Evolutionary conservation across 257 asterid genomes (phyloP).

Genomic region (Anisodus acutangulus): DNA sequence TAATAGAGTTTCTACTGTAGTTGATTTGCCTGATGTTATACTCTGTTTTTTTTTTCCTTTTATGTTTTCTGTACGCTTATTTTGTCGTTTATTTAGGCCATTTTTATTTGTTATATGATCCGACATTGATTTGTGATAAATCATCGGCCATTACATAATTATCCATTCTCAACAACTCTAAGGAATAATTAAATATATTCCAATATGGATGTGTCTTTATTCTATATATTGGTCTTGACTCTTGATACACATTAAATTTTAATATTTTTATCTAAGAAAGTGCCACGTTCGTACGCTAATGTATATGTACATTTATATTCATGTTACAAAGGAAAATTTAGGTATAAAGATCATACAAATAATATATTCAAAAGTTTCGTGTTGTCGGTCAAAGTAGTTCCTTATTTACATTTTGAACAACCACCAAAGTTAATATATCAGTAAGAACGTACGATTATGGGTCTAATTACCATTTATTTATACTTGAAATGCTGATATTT

Average conservation of each 20-base stretch:
- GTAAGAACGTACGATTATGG: neutral
- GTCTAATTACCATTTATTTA: neutral
- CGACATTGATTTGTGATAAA: neutral
- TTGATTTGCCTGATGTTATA: constrained; percentile 16
- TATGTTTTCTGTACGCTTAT: neutral
- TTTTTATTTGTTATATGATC: constrained; percentile 13
- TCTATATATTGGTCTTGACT: neutral
- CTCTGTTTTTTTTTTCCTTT: neutral
- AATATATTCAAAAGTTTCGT: neutral
- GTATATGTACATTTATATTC: neutral
- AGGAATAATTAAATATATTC: neutral
- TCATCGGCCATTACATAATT: neutral
- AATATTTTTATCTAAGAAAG: neutral
- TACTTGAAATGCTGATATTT: neutral
- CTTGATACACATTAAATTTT: neutral
- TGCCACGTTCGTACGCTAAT: neutral
- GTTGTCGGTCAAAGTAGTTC: neutral
- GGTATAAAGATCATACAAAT: neutral
- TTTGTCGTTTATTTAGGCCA: neutral
- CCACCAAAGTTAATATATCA: neutral
- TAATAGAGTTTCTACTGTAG: neutral
- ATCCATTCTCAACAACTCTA: constrained; percentile 21
- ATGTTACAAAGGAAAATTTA: neutral
- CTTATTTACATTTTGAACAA: neutral
- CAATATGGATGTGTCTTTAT: neutral